Percentiles rank a stretch among this genome's conserved stretches.
These are phyloP conservation scores for Yamadazyma atmosphaerica DNA, from an alignment of 1,139 yeast species.

Conservation along the genomic window DNA sequence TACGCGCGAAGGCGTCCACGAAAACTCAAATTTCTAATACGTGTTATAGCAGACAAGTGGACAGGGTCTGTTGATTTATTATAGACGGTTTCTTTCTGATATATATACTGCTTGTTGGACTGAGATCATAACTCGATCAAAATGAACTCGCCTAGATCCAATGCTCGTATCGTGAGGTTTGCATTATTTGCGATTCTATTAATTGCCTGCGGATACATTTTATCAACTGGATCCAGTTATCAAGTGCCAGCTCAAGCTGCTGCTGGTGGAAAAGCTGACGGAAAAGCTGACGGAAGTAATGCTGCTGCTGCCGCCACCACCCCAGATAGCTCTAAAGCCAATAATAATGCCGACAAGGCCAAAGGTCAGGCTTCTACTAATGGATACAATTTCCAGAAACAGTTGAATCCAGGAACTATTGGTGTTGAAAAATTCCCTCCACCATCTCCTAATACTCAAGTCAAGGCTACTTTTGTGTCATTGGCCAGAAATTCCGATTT, in stretches of 20 bases:
- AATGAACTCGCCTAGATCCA: constrained; percentile 51
- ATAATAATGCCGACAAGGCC: constrained; percentile 1
- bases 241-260: constrained; percentile 14
- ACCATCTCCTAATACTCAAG: constrained; percentile 22
- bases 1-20: no score
- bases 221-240: constrained; percentile 55
- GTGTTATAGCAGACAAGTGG: no score
- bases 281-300: constrained; percentile 2
- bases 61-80: not conserved
- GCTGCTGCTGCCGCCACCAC: constrained; percentile 6
- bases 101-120: no score
- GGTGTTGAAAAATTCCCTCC: constrained; percentile 16
- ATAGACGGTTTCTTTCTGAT: not conserved
- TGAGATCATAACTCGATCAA: no score
- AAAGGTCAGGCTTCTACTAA: constrained; percentile 12
- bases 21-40: no score
- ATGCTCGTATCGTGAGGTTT: constrained; percentile 62
- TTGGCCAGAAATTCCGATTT: constrained; percentile 46
- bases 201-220: constrained; percentile 58
- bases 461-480: constrained; percentile 48
- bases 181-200: constrained; percentile 60
- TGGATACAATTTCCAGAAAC: constrained; percentile 6
- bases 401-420: constrained; percentile 11
- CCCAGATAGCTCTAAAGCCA: not conserved
- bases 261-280: constrained; percentile 9